Base-by-base conservation (phyloP, 1,284 basidiomycete species). In the Volvariella surrecta region DNA sequence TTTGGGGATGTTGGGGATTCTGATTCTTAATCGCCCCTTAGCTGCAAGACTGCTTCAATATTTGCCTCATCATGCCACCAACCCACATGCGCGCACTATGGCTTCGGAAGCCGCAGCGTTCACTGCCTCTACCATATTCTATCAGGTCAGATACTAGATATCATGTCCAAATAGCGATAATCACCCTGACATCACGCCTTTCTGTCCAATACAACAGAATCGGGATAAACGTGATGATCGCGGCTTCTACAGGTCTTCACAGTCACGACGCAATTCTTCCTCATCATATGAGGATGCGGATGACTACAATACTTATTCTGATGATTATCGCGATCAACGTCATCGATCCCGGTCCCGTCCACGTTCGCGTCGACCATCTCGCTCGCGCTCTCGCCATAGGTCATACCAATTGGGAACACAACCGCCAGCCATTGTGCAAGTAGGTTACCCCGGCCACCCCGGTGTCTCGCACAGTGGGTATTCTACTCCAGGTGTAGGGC, bases 61-160 rank as follows among this genome's bases (percentile, higher is more conserved):
- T 50, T 61, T 70, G 15, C 57, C 61, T 15, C 66, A 68, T 31
- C 54, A 58, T 1, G 48, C 34, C 8, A 15, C 56, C 28, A 73
- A 78, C 53, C 56, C 60, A 20, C 70, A 69, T 49, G 61, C 65
- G 2, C 64, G 70, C 30, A 61, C 63, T 38, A 60, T 64, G 34
- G 71, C 74, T 7, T 68, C 69, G 18, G 77, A 79, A 49, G 59
- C 73, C 2, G 77, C 78, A 3, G 77, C 76, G 19, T 70, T 70
- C 32, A 78, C 76, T 1, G 75, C 73, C 1, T 68, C 68, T n/a
- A 59, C 63, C 20, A 67, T 79, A 13, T 73, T 74, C 42, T 64
- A 62, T 45, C 63, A 70, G 54, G 71, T 69, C 24, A 28, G 24
- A 28, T 28, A 11, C 24, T 11, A 6, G 11, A 28, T 28, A 28